A percentile compares a stretch with the other conserved stretches of the same genome.
These are phyloP conservation scores for Eucalyptus brandiana DNA, from an alignment of 345 rosid genomes.

Conservation along the genomic window DNA sequence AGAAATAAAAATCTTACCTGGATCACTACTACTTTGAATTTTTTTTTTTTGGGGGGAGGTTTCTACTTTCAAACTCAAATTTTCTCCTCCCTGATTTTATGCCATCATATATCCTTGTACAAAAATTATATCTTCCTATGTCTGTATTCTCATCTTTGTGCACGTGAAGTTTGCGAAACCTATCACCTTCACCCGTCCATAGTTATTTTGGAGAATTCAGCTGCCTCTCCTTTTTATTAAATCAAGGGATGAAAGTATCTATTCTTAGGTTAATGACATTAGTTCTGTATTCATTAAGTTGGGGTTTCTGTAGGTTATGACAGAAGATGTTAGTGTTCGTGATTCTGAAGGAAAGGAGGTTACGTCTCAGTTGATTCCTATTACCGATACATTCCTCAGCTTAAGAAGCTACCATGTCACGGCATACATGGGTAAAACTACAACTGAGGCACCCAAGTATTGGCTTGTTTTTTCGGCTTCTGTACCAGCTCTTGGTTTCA, in stretches of 20 bases:
- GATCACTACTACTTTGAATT: background rate
- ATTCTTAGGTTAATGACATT: background rate
- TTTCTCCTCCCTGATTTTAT: background rate
- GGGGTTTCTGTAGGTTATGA: slow-evolving; percentile 39
- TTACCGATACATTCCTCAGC: slow-evolving; percentile 34
- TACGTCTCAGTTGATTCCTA: slow-evolving; percentile 77
- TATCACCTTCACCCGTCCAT: background rate
- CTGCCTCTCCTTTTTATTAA: background rate
- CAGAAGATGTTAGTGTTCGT: slow-evolving; percentile 47
- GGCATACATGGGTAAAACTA: slow-evolving; percentile 63
- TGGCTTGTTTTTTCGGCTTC: slow-evolving; percentile 78
- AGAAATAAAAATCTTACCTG: background rate
- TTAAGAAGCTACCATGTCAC: slow-evolving; percentile 58
- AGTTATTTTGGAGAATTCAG: background rate
- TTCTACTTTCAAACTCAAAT: background rate
- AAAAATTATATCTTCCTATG: background rate
- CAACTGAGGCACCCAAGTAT: slow-evolving; percentile 51
- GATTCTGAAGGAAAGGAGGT: slow-evolving; percentile 79
- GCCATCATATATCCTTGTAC: background rate
- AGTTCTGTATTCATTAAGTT: background rate
- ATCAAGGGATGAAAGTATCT: background rate
- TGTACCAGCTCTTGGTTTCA: slow-evolving; percentile 91
- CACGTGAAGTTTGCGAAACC: background rate
- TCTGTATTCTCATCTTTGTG: background rate
- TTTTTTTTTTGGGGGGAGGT: background rate